phyloP scores from a whole-genome alignment of 768 basidiomycete genomes.

The Candolleomyces efflorescens region DNA sequence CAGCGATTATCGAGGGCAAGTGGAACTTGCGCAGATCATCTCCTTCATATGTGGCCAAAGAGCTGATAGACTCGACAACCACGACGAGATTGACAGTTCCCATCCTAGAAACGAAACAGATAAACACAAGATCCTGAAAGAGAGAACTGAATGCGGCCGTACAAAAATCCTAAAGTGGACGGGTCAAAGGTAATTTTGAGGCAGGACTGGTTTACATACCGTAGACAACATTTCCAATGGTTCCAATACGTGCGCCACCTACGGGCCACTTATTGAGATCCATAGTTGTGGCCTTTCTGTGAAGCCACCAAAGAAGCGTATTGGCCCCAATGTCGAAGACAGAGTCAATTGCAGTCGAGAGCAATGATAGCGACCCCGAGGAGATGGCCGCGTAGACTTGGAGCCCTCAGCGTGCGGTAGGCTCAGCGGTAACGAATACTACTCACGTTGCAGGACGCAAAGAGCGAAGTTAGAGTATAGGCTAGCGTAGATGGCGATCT shows the following conservation, averaged over 20 bases:
- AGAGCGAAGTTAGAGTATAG: slow-evolving; percentile 73
- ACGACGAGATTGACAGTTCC: slow-evolving; percentile 87
- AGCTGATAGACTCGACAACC: slow-evolving; percentile 79
- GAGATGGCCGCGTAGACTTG: slow-evolving; percentile 91
- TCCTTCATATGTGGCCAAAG: slow-evolving; percentile 54
- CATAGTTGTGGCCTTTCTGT: slow-evolving; percentile 64
- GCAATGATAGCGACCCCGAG: slow-evolving; percentile 75
- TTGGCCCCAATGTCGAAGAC: slow-evolving; percentile 84
- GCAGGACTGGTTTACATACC: slow-evolving; percentile 35
- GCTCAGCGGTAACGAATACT: not conserved
- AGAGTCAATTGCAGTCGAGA: slow-evolving; percentile 89
- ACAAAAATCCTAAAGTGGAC: slow-evolving; percentile 24
- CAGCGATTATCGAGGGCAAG: slow-evolving; percentile 78
- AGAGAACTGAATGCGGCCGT: not conserved
- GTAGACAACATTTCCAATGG: slow-evolving; percentile 85
- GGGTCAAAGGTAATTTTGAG: slow-evolving; percentile 23
- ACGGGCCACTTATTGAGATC: slow-evolving; percentile 90
- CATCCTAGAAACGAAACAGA: slow-evolving; percentile 60
- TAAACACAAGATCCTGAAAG: no score
- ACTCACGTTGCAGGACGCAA: slow-evolving; percentile 66
- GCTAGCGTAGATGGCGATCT: slow-evolving; percentile 83
- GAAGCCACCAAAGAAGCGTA: slow-evolving; percentile 73
- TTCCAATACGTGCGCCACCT: slow-evolving; percentile 85
- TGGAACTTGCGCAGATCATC: slow-evolving; percentile 62
- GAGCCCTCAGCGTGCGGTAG: not conserved